Evolutionary conservation across 1,139 yeast species (phyloP).

Genomic region (Taphrina sp.): DNA sequence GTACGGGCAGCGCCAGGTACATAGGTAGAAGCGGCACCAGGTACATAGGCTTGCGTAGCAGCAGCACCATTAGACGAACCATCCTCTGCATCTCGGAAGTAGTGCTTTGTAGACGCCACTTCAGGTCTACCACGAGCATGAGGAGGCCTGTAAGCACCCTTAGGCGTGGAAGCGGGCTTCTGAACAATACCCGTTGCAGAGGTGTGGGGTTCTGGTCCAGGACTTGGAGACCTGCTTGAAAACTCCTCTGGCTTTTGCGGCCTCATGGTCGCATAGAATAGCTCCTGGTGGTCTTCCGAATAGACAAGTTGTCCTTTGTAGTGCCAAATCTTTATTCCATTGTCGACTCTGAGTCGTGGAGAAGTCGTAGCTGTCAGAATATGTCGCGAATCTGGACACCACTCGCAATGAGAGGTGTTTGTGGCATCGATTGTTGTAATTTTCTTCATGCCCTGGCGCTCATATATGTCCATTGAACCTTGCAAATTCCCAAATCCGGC

Average conservation of each 20-base stretch:
- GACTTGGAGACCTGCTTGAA: slow-evolving; percentile 58
- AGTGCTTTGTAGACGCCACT: slow-evolving; percentile 15
- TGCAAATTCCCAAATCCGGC: slow-evolving; percentile 98
- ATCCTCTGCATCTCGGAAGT: slow-evolving; percentile 25
- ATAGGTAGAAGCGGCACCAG: slow-evolving; percentile 42
- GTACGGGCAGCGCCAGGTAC: slow-evolving; percentile 47
- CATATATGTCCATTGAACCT: slow-evolving; percentile 93
- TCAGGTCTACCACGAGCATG: slow-evolving; percentile 63
- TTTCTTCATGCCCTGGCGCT: slow-evolving; percentile 80
- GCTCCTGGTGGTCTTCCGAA: slow-evolving; percentile 75
- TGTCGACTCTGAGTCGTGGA: slow-evolving; percentile 95
- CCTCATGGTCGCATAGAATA: slow-evolving; percentile 70
- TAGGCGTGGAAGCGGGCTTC: slow-evolving; percentile 51
- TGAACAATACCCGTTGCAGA: slow-evolving; percentile 52
- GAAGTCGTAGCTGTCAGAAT: slow-evolving; percentile 95
- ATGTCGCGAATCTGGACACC: slow-evolving; percentile 98
- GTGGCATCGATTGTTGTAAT: slow-evolving; percentile 83
- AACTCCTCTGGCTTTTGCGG: slow-evolving; percentile 62
- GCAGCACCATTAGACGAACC: slow-evolving; percentile 30
- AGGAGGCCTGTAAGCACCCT: slow-evolving; percentile 92
- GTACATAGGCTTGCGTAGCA: slow-evolving; percentile 40
- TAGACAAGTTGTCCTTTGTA: slow-evolving; percentile 78
- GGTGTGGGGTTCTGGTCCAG: slow-evolving; percentile 65
- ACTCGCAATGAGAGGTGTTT: slow-evolving; percentile 90
- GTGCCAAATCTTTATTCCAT: slow-evolving; percentile 92